phyloP scores from a whole-genome alignment of 2,329 filamentous ascomycete genomes.

The Pleoardoris graminearum region DNA sequence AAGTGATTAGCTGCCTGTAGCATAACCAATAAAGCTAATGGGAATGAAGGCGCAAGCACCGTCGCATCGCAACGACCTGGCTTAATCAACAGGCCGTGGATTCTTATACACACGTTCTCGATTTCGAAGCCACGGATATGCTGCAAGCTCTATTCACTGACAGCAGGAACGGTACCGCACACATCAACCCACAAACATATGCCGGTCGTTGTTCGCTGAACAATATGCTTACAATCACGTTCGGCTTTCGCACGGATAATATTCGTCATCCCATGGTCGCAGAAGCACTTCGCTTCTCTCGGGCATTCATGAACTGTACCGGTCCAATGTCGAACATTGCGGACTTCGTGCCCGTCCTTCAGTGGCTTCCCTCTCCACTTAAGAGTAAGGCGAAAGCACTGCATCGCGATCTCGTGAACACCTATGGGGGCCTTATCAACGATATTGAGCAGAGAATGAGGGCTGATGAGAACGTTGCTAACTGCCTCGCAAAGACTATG shows the following conservation, averaged over 20 bases:
- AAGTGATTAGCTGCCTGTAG: not conserved
- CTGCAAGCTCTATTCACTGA: conserved; percentile 16
- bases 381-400: conserved; percentile 4
- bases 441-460: conserved; percentile 11
- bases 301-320: conserved; percentile 17
- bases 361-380: conserved; percentile 8
- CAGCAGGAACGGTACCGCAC: conserved; percentile 6
- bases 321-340: conserved; percentile 20
- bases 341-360: conserved; percentile 17
- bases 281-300: conserved; percentile 6
- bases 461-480: conserved; percentile 7
- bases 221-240: conserved; percentile 18
- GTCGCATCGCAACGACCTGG: conserved; percentile 21
- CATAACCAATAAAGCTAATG: not conserved
- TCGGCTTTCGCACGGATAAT: conserved; percentile 13
- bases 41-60: conserved; percentile 14
- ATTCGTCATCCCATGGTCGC: conserved; percentile 13
- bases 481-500: conserved; percentile 23
- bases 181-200: conserved; percentile 20
- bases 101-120: conserved; percentile 16
- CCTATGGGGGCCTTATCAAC: conserved; percentile 21
- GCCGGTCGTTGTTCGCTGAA: conserved; percentile 16
- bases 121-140: conserved; percentile 24
- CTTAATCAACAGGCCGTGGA: conserved; percentile 18
- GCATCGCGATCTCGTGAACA: conserved; percentile 12